Base-by-base conservation (phyloP, 371 early-diverging fungal genomes). In the Mortierella sp. region DNA sequence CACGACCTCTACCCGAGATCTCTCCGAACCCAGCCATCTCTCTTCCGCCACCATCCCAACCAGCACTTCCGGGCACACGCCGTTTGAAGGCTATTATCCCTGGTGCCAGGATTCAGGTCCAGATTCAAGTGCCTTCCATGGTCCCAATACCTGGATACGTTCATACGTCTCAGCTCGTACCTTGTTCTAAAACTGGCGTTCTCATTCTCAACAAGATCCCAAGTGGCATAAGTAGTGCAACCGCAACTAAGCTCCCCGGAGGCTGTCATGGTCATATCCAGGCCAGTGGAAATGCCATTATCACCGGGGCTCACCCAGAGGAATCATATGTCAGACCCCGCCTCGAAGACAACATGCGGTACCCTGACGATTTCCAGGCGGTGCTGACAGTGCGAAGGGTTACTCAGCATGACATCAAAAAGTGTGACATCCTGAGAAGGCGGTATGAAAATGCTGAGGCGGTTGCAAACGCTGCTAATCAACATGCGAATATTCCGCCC, bases 31-130 rank as follows among this genome's bases (percentile, higher is more conserved):
- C 57, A 1, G 60, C 61, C 12, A 61, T 60, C 43, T 72, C 58
- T 41, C 56, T 67, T 9, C 63, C 63, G 2, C 34, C 56, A 0
- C 74, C 74, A 5, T 64, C 68, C 14, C 60, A 68, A 2, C 74
- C 74, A 1, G 68, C 52, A 13, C 54, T 73, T 13, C 74, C 74
- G 31, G 64, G 64, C 21, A 73, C 74, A 21, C 68, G 74, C n/a
- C 59, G 65, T 13, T 31, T 73, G 12, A 67, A 73, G 61, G 68
- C 74, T 26, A 64, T 68, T 28, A 68, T 73, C 28, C 74, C 74
- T 10, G 74, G 74, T 4, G 74, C 64, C 12, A 59, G 43, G 26
- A 60, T 73, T 16, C 74, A 73, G 28, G 74, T 73, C 14, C 69
- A 68, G 48, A 64, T 73, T 39, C 68, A 73, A 43, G 60, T 73